Percentiles rank a stretch among this genome's conserved stretches.
Evolutionary conservation across 352 stramenopile species (phyloP).

Genomic region (Salisapilia sapeloensis): DNA sequence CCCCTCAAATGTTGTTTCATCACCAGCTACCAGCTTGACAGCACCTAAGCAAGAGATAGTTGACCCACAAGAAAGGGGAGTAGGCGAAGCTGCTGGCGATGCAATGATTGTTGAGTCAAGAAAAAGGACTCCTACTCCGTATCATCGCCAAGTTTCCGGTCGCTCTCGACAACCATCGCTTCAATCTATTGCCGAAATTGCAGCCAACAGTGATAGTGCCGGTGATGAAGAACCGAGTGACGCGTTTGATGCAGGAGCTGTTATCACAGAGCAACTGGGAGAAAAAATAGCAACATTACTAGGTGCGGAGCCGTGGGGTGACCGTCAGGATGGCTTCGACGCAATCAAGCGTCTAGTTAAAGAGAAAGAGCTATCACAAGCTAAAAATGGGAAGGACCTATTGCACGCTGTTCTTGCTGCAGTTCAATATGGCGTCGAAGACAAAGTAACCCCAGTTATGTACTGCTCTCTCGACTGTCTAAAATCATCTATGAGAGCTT

Average conservation of each 20-base stretch:
- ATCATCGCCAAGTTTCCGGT: too few species aligned
- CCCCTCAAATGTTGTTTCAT: too few species aligned
- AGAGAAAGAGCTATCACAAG: constrained; percentile 25
- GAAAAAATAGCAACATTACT: constrained; percentile 50
- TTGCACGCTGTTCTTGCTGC: constrained; percentile 50
- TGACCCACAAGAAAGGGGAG: too few species aligned
- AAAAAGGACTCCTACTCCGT: too few species aligned
- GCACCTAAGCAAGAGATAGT: too few species aligned
- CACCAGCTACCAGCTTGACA: too few species aligned
- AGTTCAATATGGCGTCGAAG: constrained; percentile 52
- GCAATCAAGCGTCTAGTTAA: constrained; percentile 47
- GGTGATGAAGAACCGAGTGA: too few species aligned
- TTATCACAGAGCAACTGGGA: constrained; percentile 51
- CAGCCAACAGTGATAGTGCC: too few species aligned
- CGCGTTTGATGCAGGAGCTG: constrained; percentile 33
- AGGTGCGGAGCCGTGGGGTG: constrained; percentile 55
- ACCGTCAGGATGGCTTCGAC: constrained; percentile 66
- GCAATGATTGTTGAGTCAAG: too few species aligned
- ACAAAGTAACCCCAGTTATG: constrained; percentile 65
- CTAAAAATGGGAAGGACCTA: constrained; percentile 22
- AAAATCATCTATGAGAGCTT: constrained; percentile 40
- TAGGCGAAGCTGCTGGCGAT: too few species aligned
- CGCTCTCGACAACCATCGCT: too few species aligned
- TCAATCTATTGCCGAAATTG: too few species aligned
- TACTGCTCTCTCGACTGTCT: constrained; percentile 71